A percentile compares a stretch with the other conserved stretches of the same genome.
Evolutionary conservation across 139 green algal species (phyloP).

Genomic region (Desmodesmus armatus): DNA sequence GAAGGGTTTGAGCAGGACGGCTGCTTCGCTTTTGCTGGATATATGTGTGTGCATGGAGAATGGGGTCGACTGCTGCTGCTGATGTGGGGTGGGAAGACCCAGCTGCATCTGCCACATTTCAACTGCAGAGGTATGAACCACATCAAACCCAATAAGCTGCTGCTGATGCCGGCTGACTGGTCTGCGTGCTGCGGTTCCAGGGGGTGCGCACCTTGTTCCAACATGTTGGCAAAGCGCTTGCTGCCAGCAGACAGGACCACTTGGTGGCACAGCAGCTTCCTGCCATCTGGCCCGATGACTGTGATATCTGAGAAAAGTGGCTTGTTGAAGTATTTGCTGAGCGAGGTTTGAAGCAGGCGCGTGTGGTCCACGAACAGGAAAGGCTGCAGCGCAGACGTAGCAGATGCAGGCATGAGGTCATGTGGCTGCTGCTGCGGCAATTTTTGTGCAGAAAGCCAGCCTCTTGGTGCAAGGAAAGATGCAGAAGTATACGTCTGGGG

Average conservation of each 20-base stretch:
- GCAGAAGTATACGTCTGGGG: no score
- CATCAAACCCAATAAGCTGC: no score
- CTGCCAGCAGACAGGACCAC: constrained; percentile 57
- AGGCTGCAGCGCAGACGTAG: no score
- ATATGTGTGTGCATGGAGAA: no score
- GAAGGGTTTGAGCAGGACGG: no score
- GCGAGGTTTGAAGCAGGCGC: constrained; percentile 9
- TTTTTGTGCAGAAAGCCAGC: no score
- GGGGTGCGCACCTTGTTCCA: constrained; percentile 58
- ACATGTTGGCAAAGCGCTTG: constrained; percentile 55
- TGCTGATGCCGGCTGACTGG: not conserved
- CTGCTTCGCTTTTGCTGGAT: no score
- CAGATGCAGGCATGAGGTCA: no score
- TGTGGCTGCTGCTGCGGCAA: no score
- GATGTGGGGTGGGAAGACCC: no score
- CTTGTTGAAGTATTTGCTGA: constrained; percentile 48
- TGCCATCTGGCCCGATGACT: constrained; percentile 53
- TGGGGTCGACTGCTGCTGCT: no score
- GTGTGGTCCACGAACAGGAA: not conserved
- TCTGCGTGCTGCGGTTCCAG: not conserved
- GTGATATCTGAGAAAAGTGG: constrained; percentile 52
- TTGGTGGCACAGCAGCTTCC: constrained; percentile 53
- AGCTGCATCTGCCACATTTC: not conserved
- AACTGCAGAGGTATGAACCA: not conserved
- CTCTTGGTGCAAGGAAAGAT: no score